Percentiles rank a stretch among this genome's conserved stretches.
These are phyloP conservation scores for Thraustotheca clavata DNA, from an alignment of 352 stramenopile species.

Conservation along the genomic window DNA sequence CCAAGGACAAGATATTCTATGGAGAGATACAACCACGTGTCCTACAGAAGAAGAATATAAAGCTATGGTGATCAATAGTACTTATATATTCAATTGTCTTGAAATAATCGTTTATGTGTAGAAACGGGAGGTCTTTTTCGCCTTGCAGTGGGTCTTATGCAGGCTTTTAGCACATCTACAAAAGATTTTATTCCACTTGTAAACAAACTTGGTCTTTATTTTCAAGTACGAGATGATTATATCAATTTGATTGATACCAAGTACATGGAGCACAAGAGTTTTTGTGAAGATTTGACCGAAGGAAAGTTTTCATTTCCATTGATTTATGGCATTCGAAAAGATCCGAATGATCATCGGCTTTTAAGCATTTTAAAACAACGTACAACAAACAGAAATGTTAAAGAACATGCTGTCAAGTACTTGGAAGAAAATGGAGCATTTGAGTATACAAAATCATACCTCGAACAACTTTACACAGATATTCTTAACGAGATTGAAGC, in stretches of 20 bases:
- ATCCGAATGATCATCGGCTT: conserved; percentile 77
- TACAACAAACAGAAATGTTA: conserved; percentile 92
- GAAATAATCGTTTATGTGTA: conserved; percentile 9
- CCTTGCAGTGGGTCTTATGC: conserved; percentile 93
- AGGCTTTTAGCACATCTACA: conserved; percentile 65
- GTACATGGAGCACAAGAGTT: conserved; percentile 97
- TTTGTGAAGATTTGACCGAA: conserved; percentile 96
- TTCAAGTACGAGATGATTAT: conserved; percentile 97
- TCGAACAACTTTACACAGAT: conserved; percentile 19
- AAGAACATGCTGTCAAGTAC: conserved; percentile 89
- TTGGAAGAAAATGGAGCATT: conserved; percentile 39
- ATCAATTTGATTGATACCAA: conserved; percentile 94
- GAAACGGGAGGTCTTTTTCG: conserved; percentile 96
- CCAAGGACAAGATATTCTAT: conserved; percentile 95
- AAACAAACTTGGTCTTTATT: conserved; percentile 93
- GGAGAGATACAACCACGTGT: conserved; percentile 85
- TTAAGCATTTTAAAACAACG: conserved; percentile 95
- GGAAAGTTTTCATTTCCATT: conserved; percentile 95
- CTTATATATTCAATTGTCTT: conserved; percentile 16
- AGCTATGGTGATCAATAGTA: conserved; percentile 93
- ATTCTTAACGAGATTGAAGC: conserved; percentile 21
- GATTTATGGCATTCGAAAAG: conserved; percentile 66
- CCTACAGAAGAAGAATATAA: conserved; percentile 90
- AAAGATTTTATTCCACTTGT: conserved; percentile 85
- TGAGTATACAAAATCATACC: conserved; percentile 22